A percentile compares a stretch with the other conserved stretches of the same genome.
phyloP scores from a whole-genome alignment of 2,329 filamentous ascomycete genomes.

The Trichoderma oligosporum region DNA sequence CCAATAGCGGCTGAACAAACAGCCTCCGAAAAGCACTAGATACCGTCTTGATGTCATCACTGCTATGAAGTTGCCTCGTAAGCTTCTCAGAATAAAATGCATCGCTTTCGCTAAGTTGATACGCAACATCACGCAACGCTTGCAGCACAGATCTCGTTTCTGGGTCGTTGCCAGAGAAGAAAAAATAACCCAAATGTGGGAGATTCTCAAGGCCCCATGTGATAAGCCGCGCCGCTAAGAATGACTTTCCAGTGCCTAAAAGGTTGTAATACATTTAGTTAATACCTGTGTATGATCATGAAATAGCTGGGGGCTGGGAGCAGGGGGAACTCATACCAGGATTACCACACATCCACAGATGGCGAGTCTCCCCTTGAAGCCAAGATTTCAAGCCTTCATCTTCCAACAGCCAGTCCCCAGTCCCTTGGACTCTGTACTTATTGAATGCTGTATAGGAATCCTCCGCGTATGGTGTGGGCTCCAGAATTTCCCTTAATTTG shows the following conservation, averaged over 20 bases:
- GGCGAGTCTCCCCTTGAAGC: constrained; percentile 36
- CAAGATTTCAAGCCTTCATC: constrained; percentile 40
- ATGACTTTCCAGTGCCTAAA: constrained; percentile 44
- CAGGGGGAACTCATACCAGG: constrained; percentile 32
- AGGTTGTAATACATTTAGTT: too few relatives aligned
- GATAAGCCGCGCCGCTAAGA: constrained; percentile 43
- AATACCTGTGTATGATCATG: too few relatives aligned
- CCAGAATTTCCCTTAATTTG: constrained; percentile 38
- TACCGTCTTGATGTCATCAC: constrained; percentile 42
- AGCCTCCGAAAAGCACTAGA: constrained; percentile 42
- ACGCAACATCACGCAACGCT: constrained; percentile 44
- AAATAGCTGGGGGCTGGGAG: too few relatives aligned
- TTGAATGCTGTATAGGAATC: constrained; percentile 42
- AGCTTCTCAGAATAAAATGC: constrained; percentile 43
- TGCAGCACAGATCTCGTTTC: constrained; percentile 44
- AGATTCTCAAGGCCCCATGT: constrained; percentile 36
- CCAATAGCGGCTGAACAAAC: constrained; percentile 38
- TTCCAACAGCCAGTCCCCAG: constrained; percentile 44
- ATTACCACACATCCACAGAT: constrained; percentile 44
- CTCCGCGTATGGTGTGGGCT: constrained; percentile 41
- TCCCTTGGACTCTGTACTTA: constrained; percentile 38
- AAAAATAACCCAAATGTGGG: constrained; percentile 43
- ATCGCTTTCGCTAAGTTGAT: constrained; percentile 45
- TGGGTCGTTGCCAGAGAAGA: constrained; percentile 46
- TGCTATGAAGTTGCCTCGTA: constrained; percentile 32